These are phyloP conservation scores for Colletotrichum sp. DNA, from an alignment of 2,329 filamentous ascomycete species.

Conservation along the genomic window DNA sequence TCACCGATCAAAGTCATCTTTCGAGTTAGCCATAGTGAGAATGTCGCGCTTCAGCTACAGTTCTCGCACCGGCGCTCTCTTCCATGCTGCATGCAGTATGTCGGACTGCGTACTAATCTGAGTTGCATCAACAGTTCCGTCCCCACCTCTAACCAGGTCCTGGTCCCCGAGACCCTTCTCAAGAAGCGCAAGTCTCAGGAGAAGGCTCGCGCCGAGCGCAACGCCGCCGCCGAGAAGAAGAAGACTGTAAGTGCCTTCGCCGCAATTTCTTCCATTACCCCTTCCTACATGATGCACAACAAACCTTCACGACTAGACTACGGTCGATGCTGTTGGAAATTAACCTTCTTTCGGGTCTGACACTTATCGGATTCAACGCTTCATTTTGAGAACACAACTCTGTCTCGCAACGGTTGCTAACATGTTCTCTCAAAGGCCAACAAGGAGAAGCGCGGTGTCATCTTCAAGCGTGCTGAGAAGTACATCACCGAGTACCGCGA, in stretches of 20 bases:
- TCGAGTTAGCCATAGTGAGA: conserved; percentile 91
- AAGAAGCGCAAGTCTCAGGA: conserved; percentile 99
- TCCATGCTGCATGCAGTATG: conserved; percentile 62
- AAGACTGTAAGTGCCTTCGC: conserved; percentile 79
- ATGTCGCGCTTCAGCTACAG: conserved; percentile 90
- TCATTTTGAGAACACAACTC: conserved; percentile 21
- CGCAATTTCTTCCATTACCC: not conserved
- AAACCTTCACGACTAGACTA: conserved; percentile 90
- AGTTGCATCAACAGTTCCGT: conserved; percentile 73
- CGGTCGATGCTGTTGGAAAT: conserved; percentile 97
- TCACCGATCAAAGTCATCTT: conserved; percentile 82
- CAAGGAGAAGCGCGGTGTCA: conserved; percentile 97
- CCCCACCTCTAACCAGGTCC: conserved; percentile 91
- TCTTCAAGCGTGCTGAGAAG: conserved; percentile 99
- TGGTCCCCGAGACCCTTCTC: conserved; percentile 98
- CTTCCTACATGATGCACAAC: conserved; percentile 80
- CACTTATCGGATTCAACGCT: conserved; percentile 36
- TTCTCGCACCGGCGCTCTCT: conserved; percentile 88
- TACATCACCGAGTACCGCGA: conserved; percentile 99
- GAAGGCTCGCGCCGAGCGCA: conserved; percentile 93
- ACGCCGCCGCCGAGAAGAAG: conserved; percentile 80
- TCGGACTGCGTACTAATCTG: conserved; percentile 83
- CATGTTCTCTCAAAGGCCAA: conserved; percentile 68
- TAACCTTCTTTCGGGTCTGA: conserved; percentile 99
- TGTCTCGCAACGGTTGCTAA: not conserved